Percentiles rank a stretch among this genome's conserved stretches.
phyloP scores from a whole-genome alignment of 2,329 filamentous ascomycete species.

The Nigrograna mackinnonii region DNA sequence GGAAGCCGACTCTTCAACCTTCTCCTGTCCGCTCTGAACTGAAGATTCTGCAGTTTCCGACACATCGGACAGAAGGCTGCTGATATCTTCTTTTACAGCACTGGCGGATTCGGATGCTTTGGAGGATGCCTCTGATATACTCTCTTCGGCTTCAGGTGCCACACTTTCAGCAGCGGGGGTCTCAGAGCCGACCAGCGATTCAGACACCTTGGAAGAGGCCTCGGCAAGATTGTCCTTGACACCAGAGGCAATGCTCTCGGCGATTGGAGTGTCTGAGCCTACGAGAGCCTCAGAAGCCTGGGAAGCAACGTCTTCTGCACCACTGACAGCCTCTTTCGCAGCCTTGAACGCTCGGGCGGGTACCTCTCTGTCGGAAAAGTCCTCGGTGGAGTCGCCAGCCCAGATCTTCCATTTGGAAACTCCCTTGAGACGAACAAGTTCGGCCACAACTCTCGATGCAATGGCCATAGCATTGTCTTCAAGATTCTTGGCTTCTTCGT shows the following conservation, averaged over 20 bases:
- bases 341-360: constrained; percentile 57
- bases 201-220: constrained; percentile 23
- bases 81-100: constrained; percentile 10
- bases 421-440: constrained; percentile 80
- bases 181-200: constrained; percentile 11
- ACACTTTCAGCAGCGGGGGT: constrained; percentile 16
- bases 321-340: constrained; percentile 45
- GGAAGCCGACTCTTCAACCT: constrained; percentile 23
- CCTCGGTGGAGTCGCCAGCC: constrained; percentile 72
- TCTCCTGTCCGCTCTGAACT: constrained; percentile 19
- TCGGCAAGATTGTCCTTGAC: constrained; percentile 41
- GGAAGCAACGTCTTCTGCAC: constrained; percentile 40
- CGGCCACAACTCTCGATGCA: constrained; percentile 77
- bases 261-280: constrained; percentile 32
- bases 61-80: constrained; percentile 18
- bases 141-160: constrained; percentile 37
- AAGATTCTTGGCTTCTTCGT: constrained; percentile 68
- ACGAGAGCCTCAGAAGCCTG: constrained; percentile 40
- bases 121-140: constrained; percentile 36
- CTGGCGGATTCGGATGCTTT: constrained; percentile 30
- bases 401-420: constrained; percentile 83
- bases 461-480: constrained; percentile 80
- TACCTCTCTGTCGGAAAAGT: constrained; percentile 74
- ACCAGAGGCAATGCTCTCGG: constrained; percentile 41
- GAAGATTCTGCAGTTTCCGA: constrained; percentile 22